Base-by-base conservation (phyloP, 768 basidiomycete genomes). In the Agrocybe praecox region DNA sequence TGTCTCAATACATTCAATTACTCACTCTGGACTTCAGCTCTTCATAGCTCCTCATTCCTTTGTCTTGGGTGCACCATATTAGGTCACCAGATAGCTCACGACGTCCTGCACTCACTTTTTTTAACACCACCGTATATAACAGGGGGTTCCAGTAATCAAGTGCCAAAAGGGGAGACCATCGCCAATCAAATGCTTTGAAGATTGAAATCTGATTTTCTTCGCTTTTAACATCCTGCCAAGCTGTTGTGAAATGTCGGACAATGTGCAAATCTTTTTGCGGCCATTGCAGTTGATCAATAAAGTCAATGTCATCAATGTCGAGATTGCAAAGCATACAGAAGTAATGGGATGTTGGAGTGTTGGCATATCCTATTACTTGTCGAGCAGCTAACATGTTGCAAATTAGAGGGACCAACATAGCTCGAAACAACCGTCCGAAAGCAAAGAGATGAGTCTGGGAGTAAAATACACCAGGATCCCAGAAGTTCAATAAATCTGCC, bases 401-500 rank as follows among this genome's bases (percentile, higher is more conserved):
- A 8, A 48, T 18, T 3, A 48, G 26, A 24, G 47, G 47, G 14
- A 48, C 29, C 9, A 48, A 18, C 47, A 48, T 48, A 2, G 64
- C 64, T 15, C 58, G 56, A 21, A 70, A 62, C 11, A 68, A 52
- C 0, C 70, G 61, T 1, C 76, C 76, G 12, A 19, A 9, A 1
- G 44, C 48, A n/a, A 62, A 57, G 2, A 36, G 26, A 6, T 45
- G 40, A 0, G 74, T 76, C 18, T 63, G 36, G 9, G 69, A 60
- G 43, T 67, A 66, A 26, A 49, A 63, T 3, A 76, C 52, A 2
- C 76, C 76, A 2, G 55, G 43, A 12, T 50, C 10, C 70, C 74
- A 80, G 12, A 74, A 65, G 0, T 63, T 50, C 2, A 72, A 40
- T 2, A 80, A 59, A 21, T 78, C 69, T 23, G 75, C 64, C 2